A percentile compares a stretch with the other conserved stretches of the same genome.
These are phyloP conservation scores for Pleurotus cornucopiae DNA, from an alignment of 768 basidiomycete genomes.

Conservation along the genomic window DNA sequence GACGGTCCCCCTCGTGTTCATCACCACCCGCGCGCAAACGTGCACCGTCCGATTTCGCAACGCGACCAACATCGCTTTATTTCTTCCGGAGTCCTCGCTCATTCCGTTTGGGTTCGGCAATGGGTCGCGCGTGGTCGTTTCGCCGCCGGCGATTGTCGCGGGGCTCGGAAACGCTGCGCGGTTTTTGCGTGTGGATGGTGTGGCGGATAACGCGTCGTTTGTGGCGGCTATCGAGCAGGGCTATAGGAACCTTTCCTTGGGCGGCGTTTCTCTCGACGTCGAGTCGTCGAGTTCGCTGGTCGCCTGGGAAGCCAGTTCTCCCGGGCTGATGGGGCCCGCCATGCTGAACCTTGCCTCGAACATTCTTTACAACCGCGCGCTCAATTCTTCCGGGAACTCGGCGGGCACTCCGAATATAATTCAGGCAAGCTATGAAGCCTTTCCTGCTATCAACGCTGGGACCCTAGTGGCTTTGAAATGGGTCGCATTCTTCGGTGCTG, in stretches of 20 bases:
- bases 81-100: slow-evolving; percentile 45
- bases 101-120: slow-evolving; percentile 21
- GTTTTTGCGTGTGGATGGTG: slow-evolving; percentile 30
- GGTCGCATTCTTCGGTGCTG: slow-evolving; percentile 69
- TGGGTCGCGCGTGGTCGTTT: slow-evolving; percentile 35
- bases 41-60: slow-evolving; percentile 40
- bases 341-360: slow-evolving; percentile 70
- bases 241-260: slow-evolving; percentile 53
- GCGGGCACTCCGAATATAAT: slow-evolving; percentile 46
- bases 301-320: slow-evolving; percentile 68
- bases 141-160: slow-evolving; percentile 50
- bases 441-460: slow-evolving; percentile 53
- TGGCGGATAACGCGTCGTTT: slow-evolving; percentile 60
- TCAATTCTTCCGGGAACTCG: slow-evolving; percentile 44
- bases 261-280: slow-evolving; percentile 63
- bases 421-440: slow-evolving; percentile 47
- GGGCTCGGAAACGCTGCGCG: slow-evolving; percentile 39
- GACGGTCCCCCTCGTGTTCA: slow-evolving; percentile 65
- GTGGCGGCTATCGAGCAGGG: slow-evolving; percentile 45
- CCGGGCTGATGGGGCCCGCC: slow-evolving; percentile 52
- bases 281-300: slow-evolving; percentile 47
- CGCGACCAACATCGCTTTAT: slow-evolving; percentile 42
- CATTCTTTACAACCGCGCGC: slow-evolving; percentile 56
- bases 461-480: slow-evolving; percentile 66
- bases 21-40: slow-evolving; percentile 43